Evolutionary conservation across 129 eudicot genomes (phyloP).

Genomic region (Cynara cardunculus): DNA sequence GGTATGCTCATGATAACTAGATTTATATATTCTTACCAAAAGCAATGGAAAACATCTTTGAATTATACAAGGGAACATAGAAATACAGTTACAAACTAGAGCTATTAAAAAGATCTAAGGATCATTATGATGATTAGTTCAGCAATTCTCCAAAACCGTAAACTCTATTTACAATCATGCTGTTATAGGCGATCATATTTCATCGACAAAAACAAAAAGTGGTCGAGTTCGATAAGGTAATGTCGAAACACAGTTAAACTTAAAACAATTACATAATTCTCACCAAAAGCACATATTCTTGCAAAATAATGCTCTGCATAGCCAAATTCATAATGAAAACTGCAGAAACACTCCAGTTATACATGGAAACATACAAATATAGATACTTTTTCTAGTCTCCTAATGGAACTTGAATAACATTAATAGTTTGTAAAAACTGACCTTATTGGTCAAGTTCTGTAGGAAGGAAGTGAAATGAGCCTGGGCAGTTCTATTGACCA

Average conservation of each 20-base stretch:
- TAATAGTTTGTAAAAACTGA: conserved; percentile 7
- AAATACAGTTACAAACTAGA: background rate
- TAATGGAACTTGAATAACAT: background rate
- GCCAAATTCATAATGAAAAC: background rate
- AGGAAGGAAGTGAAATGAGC: conserved; percentile 32
- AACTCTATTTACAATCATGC: background rate
- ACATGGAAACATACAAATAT: background rate
- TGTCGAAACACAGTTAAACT: background rate
- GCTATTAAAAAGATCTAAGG: background rate
- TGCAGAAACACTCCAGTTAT: background rate
- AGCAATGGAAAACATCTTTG: background rate
- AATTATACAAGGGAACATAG: background rate
- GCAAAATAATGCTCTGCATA: background rate
- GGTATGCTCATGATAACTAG: background rate
- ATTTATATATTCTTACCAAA: background rate
- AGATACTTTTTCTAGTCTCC: background rate
- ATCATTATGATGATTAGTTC: background rate
- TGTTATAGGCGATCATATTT: background rate
- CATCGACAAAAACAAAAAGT: background rate
- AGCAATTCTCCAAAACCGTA: background rate
- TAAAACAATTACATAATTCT: background rate
- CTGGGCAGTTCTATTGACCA: conserved; percentile 24
- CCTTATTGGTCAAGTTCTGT: conserved; percentile 33
- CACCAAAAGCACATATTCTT: background rate
- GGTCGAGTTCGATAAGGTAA: background rate